A percentile compares a stretch with the other conserved stretches of the same genome.
Evolutionary conservation across 2,329 filamentous ascomycete genomes (phyloP).

Genomic region (Paecilomyces niveus): DNA sequence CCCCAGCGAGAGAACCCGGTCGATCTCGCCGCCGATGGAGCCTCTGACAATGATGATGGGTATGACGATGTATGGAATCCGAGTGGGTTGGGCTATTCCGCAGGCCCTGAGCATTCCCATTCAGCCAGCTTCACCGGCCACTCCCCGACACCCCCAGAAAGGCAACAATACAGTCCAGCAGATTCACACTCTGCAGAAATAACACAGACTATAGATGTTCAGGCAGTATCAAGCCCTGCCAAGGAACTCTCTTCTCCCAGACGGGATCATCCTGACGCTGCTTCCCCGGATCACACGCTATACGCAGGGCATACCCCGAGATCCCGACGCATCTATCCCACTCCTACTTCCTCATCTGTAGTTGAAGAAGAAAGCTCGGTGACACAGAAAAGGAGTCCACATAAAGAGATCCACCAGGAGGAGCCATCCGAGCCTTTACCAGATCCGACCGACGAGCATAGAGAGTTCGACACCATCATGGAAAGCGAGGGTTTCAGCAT

Average conservation of each 20-base stretch:
- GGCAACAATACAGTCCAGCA: neutral
- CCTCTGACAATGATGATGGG: conserved; percentile 14
- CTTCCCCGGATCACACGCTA: conserved; percentile 26
- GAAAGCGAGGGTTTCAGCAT: conserved; percentile 54
- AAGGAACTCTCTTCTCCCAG: conserved; percentile 26
- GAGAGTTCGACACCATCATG: conserved; percentile 48
- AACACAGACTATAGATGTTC: neutral
- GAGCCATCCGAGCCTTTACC: conserved; percentile 3
- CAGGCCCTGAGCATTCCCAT: conserved; percentile 6
- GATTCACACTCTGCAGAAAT: neutral
- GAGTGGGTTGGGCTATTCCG: conserved; percentile 12
- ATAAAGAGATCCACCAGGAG: neutral
- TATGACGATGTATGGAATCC: conserved; percentile 14
- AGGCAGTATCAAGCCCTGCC: conserved; percentile 17
- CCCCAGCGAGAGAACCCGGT: conserved; percentile 13
- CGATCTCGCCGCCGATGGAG: conserved; percentile 21
- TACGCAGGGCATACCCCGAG: conserved; percentile 25
- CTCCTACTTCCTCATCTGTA: conserved; percentile 33
- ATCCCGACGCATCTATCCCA: conserved; percentile 30
- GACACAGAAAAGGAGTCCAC: neutral
- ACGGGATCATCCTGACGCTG: conserved; percentile 10
- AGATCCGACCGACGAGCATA: conserved; percentile 36
- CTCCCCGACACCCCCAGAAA: neutral
- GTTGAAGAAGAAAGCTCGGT: conserved; percentile 24
- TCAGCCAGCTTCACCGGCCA: neutral